These are phyloP conservation scores for Cryptococcus floricola DNA, from an alignment of 1,284 basidiomycete genomes.

Conservation along the genomic window DNA sequence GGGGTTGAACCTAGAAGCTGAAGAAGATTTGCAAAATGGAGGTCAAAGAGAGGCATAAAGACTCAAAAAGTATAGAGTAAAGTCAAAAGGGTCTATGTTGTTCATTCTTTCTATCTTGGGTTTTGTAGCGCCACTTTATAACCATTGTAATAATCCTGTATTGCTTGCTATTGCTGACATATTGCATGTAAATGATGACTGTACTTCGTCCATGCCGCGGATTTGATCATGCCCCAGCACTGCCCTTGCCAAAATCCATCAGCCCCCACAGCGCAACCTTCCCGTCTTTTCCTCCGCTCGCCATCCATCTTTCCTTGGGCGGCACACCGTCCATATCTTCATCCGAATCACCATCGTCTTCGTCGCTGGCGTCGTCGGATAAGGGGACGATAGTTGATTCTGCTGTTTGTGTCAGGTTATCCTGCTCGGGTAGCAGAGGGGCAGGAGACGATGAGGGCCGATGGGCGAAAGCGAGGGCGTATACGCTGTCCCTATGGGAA, in stretches of 20 bases:
- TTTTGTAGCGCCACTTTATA: too few relatives aligned
- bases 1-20: not conserved
- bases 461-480: constrained; percentile 64
- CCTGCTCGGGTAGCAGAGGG: not conserved
- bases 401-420: constrained; percentile 1
- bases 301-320: constrained; percentile 59
- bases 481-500: constrained; percentile 72
- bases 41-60: not conserved
- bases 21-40: too few relatives aligned
- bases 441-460: not conserved
- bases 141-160: too few relatives aligned
- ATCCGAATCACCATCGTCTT: constrained; percentile 53
- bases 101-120: too few relatives aligned
- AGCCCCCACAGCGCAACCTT: constrained; percentile 74
- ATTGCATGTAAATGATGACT: too few relatives aligned
- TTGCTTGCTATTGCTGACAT: too few relatives aligned
- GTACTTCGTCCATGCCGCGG: too few relatives aligned
- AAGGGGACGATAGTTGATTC: constrained; percentile 4
- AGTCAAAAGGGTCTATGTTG: too few relatives aligned
- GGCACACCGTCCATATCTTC: constrained; percentile 56
- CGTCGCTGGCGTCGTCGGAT: constrained; percentile 6
- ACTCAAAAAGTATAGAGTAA: too few relatives aligned
- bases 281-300: constrained; percentile 67
- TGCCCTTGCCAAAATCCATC: constrained; percentile 56
- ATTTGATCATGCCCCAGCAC: too few relatives aligned